phyloP scores from a whole-genome alignment of 2,329 filamentous ascomycete genomes.

The Apiospora rasikravindrae region DNA sequence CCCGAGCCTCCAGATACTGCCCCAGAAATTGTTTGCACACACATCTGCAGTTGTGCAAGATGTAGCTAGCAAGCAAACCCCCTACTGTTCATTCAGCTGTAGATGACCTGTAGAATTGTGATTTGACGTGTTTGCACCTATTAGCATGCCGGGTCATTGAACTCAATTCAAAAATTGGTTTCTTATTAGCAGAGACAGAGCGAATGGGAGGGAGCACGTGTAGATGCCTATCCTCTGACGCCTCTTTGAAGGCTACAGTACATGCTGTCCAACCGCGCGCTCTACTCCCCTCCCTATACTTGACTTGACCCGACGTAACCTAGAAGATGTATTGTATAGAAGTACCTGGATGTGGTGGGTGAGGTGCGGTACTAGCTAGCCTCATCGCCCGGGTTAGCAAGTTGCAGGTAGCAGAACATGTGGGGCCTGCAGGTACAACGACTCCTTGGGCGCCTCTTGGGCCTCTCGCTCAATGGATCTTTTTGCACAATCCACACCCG shows the following conservation, averaged over 20 bases:
- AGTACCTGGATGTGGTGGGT: not conserved
- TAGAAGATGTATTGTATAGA: not conserved
- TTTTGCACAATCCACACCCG: not conserved
- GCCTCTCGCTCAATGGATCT: not conserved
- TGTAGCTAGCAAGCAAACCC: no score
- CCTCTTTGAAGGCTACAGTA: not conserved
- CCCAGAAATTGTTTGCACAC: not conserved
- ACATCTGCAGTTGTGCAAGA: not conserved
- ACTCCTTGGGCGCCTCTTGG: conserved; percentile 6
- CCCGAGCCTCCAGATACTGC: not conserved
- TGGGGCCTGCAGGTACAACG: conserved; percentile 2
- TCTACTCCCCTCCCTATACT: not conserved
- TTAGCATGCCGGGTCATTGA: not conserved
- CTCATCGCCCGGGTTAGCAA: not conserved
- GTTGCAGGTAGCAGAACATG: conserved; percentile 5
- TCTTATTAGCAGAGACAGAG: not conserved
- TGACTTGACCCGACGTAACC: not conserved
- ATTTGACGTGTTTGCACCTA: not conserved
- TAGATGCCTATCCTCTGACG: not conserved
- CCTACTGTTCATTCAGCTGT: not conserved
- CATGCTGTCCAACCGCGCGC: not conserved
- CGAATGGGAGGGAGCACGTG: not conserved
- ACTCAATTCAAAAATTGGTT: not conserved
- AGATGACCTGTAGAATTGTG: not conserved
- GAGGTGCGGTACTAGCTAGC: not conserved